Percentiles rank a stretch among this genome's conserved stretches.
phyloP scores from a whole-genome alignment of 2,329 filamentous ascomycete genomes.

The Juglanconis oblonga region DNA sequence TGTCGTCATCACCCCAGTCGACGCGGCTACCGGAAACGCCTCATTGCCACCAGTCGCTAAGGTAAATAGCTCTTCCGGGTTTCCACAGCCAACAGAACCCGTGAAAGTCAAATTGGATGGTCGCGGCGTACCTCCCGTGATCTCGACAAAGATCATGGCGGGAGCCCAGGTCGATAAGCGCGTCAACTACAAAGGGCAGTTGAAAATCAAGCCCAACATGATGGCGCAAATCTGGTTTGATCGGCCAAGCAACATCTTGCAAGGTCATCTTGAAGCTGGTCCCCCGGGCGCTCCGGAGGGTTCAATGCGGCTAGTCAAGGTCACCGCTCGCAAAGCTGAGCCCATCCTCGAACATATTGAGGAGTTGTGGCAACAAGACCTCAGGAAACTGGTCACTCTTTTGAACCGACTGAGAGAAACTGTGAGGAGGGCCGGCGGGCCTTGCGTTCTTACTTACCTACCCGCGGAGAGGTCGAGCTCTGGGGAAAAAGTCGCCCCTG shows the following conservation, averaged over 20 bases:
- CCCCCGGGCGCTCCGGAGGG: background rate
- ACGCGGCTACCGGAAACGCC: background rate
- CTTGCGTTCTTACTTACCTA: background rate
- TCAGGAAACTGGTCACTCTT: background rate
- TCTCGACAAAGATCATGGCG: background rate
- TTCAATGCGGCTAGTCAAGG: background rate
- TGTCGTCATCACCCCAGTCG: background rate
- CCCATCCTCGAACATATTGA: background rate
- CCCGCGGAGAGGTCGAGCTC: background rate
- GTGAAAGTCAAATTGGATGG: background rate
- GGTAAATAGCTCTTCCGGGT: background rate
- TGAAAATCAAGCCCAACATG: background rate
- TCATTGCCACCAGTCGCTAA: background rate
- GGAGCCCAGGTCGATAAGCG: background rate
- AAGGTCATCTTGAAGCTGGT: background rate
- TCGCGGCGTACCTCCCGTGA: background rate
- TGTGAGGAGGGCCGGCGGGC: background rate
- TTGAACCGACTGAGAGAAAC: background rate
- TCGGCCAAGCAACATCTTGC: background rate
- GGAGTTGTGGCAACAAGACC: background rate
- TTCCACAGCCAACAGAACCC: background rate
- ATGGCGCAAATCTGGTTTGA: background rate
- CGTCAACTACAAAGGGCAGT: background rate
- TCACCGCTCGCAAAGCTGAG: background rate
- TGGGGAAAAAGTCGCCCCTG: too few relatives aligned